These are phyloP conservation scores for Pelargonium myrrhifolium DNA, from an alignment of 441 rosid genomes.

Conservation along the genomic window DNA sequence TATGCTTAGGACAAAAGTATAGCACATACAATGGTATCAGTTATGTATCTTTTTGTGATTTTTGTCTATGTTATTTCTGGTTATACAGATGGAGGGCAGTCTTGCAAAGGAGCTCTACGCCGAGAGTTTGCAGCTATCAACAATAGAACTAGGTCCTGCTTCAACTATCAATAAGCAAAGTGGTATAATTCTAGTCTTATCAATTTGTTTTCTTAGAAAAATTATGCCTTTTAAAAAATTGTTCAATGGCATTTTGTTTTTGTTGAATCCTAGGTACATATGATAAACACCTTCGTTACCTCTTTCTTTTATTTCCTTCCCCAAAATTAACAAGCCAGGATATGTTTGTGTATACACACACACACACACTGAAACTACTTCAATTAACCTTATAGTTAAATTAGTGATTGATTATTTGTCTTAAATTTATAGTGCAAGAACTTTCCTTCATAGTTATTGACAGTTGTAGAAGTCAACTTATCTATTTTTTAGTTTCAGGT, in stretches of 20 bases:
- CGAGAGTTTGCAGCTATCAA: conserved; percentile 33
- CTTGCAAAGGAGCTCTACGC: conserved; percentile 42
- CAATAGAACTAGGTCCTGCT: conserved; percentile 15
- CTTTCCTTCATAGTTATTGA: no score
- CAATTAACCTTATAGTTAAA: neutral
- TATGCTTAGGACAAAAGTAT: no score
- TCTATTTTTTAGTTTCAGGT: conserved; percentile 9
- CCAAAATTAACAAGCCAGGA: no score
- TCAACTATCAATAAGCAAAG: conserved; percentile 14
- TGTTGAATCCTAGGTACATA: neutral
- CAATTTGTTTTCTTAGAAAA: neutral
- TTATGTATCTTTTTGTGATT: no score
- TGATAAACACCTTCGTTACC: no score
- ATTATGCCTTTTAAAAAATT: neutral
- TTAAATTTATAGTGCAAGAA: no score
- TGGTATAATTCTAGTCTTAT: neutral
- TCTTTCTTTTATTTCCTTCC: no score
- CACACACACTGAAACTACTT: no score
- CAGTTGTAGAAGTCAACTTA: neutral
- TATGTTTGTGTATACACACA: no score
- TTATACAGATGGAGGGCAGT: conserved; percentile 35
- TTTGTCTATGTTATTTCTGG: neutral
- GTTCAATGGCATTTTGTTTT: neutral
- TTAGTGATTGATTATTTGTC: no score
- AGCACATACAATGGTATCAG: no score